Evolutionary conservation across 306 rosid species (phyloP).

Genomic region (Pterocarpus macrocarpus): DNA sequence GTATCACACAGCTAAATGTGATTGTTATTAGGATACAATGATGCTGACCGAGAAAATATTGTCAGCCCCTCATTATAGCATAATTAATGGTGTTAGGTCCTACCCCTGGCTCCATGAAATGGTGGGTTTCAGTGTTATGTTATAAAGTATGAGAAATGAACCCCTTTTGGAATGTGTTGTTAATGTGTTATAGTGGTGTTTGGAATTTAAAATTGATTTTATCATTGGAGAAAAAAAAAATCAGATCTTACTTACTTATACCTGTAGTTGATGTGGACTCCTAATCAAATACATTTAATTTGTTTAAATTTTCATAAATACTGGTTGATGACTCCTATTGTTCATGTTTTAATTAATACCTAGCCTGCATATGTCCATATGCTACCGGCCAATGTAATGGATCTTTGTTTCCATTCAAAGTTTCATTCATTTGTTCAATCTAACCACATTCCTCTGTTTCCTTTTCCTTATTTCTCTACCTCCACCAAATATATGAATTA

Average conservation of each 20-base stretch:
- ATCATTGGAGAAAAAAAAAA: not conserved
- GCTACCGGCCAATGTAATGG: constrained; percentile 49
- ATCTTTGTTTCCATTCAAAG: constrained; percentile 50
- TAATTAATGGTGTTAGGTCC: constrained; percentile 12
- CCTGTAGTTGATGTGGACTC: constrained; percentile 21
- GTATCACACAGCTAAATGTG: constrained; percentile 31
- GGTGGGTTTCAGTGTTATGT: constrained; percentile 28
- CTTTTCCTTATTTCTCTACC: constrained; percentile 29
- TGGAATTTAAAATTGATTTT: constrained; percentile 23
- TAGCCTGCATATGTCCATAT: constrained; percentile 21
- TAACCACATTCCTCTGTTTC: constrained; percentile 49
- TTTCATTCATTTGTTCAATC: constrained; percentile 41
- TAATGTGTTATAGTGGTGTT: constrained; percentile 3
- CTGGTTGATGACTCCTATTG: constrained; percentile 30
- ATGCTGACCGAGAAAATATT: constrained; percentile 10
- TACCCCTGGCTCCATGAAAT: constrained; percentile 39
- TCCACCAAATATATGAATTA: not conserved
- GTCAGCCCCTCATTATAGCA: not conserved
- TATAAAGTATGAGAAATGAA: not conserved
- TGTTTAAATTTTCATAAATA: constrained; percentile 45
- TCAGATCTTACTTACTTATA: not conserved
- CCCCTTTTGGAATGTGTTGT: constrained; percentile 28
- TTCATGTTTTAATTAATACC: constrained; percentile 30
- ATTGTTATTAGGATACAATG: constrained; percentile 4
- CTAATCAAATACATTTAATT: constrained; percentile 23